Evolutionary conservation across 2,329 filamentous ascomycete species (phyloP).

Genomic region (Zelopaecilomyces penicillatus): DNA sequence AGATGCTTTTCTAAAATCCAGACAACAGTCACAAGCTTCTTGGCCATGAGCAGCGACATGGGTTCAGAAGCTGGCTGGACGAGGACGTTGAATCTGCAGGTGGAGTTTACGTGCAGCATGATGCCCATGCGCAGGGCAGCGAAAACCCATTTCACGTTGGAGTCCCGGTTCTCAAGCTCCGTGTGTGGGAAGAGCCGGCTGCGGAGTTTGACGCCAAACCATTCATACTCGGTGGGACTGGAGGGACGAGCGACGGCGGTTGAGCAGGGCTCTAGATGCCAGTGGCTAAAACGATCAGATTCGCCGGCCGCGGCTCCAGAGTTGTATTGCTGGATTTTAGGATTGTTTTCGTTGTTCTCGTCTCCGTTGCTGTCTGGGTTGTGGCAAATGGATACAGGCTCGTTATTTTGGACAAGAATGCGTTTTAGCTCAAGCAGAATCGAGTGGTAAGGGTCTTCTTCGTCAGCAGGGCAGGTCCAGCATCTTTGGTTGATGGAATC

Average conservation of each 20-base stretch:
- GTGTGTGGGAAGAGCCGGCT: constrained; percentile 9
- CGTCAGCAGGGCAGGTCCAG: constrained; percentile 14
- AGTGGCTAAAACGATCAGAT: constrained; percentile 9
- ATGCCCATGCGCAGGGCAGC: constrained; percentile 9
- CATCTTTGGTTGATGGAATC: constrained; percentile 1
- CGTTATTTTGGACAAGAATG: neutral
- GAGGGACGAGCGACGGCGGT: constrained; percentile 4
- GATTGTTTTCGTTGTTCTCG: too few species aligned
- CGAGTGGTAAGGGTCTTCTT: neutral
- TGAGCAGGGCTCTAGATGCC: constrained; percentile 7
- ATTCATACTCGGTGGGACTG: constrained; percentile 16
- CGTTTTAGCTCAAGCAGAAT: constrained; percentile 2
- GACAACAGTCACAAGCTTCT: constrained; percentile 10
- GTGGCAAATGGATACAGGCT: constrained; percentile 6
- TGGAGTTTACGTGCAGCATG: constrained; percentile 17
- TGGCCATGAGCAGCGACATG: constrained; percentile 3
- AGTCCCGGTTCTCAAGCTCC: neutral
- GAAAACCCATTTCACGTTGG: constrained; percentile 2
- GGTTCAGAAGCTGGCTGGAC: neutral
- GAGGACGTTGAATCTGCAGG: constrained; percentile 13
- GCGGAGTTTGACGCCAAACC: constrained; percentile 18
- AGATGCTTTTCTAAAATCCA: constrained; percentile 11
- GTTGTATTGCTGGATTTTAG: too few species aligned
- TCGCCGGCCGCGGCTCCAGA: neutral
- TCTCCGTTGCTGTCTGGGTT: constrained; percentile 5